Evolutionary conservation across 257 asterid species (phyloP).

Genomic region (Fraxinus anomala): DNA sequence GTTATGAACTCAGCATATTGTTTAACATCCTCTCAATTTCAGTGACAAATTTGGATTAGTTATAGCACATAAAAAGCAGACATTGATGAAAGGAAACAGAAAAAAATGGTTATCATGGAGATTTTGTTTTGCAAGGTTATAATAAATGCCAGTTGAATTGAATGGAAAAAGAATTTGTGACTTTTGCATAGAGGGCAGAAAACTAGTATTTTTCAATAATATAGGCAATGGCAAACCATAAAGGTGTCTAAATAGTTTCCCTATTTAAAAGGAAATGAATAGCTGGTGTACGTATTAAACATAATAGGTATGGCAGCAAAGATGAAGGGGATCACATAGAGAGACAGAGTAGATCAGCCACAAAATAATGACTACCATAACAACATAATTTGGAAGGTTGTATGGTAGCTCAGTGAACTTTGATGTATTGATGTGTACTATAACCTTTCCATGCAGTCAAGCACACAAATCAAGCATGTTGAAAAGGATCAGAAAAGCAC

Average conservation of each 20-base stretch:
- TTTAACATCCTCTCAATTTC: neutral
- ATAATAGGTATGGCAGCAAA: neutral
- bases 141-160: neutral
- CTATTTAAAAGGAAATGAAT: neutral
- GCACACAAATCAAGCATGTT: constrained; percentile 32
- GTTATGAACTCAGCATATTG: neutral
- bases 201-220: neutral
- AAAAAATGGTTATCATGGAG: neutral
- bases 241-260: neutral
- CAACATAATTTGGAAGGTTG: neutral
- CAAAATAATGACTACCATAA: neutral
- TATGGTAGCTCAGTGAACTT: neutral
- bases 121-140: neutral
- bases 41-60: neutral
- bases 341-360: neutral
- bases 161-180: neutral
- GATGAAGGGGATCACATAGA: neutral
- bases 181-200: neutral
- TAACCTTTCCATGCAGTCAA: constrained; percentile 21
- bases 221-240: neutral
- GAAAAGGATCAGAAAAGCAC: constrained; percentile 16
- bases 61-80: neutral
- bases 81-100: neutral
- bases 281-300: too few species aligned
- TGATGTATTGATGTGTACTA: neutral